Evolutionary conservation across 2,329 filamentous ascomycete species (phyloP), one percentile per base, ranked within the genome.

Genomic region (Colletotrichum aenigma): DNA sequence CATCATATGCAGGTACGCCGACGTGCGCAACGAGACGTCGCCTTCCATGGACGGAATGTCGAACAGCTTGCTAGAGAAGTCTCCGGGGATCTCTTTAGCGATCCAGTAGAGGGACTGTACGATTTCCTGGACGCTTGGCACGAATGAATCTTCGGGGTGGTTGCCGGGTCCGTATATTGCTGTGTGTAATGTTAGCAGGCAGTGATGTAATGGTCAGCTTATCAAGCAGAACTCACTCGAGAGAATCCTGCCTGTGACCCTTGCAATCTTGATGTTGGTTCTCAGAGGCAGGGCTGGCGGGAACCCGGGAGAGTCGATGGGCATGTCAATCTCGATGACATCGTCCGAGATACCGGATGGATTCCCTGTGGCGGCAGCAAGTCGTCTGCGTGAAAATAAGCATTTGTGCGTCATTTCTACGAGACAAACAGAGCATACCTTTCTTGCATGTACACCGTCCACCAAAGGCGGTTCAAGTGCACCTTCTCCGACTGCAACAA

Each of bases 1-100:
- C 82, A 83, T 83, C 60, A 83, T 76, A 58, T 83, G 82, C 4
- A 83, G 60, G 2, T 81, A 82, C 15, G 82, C 82, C 21, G 81
- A 82, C 2, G 82, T 83, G 66, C 82, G 76, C 26, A 83, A 34
- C 16, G 79, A 81, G 7, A 82, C 79, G n/a, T 82, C 80, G 6
- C 61, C 72, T 10, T 75, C 72, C 24, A 61, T 52, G 15, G 52
- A 71, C 1, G 69, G 66, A 6, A 18, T 75, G 71, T 12, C 79
- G 71, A 71, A 80, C 64, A 60, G 78, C 77, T 43, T 80, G 76
- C 52, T 77, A 73, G 70, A 80, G 76, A 72, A 48, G 18, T 78
- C 78, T 3, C 75, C 75, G 1, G 78, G 78, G 7, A 79, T 78
- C 60, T 77, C 77, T 43, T 78, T 78, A 6, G 77, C 77, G 13